Evolutionary conservation across 2,329 filamentous ascomycete genomes (phyloP).

Genomic region (Aureobasidium namibiae): DNA sequence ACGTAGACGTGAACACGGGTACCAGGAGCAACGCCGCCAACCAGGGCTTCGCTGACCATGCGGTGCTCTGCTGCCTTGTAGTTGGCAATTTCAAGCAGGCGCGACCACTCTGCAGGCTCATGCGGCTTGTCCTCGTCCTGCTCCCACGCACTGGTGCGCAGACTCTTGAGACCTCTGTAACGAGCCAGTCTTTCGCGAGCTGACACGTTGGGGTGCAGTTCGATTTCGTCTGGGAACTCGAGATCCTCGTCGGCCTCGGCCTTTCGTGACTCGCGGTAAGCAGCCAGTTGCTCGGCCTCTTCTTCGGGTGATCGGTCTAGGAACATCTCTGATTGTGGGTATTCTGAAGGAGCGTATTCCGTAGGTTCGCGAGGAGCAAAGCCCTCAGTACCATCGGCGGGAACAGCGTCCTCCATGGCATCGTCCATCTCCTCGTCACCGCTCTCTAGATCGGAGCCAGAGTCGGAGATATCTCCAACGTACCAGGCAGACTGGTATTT

Average conservation of each 20-base stretch:
- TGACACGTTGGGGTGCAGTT: constrained; percentile 77
- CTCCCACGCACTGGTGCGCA: constrained; percentile 83
- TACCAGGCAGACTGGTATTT: constrained; percentile 94
- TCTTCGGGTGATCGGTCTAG: constrained; percentile 71
- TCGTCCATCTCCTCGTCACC: constrained; percentile 49
- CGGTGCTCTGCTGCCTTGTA: constrained; percentile 77
- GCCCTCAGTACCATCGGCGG: constrained; percentile 77
- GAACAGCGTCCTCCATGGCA: constrained; percentile 45
- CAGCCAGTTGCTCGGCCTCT: constrained; percentile 71
- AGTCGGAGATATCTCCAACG: constrained; percentile 70
- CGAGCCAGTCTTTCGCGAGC: constrained; percentile 77
- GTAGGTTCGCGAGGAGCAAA: constrained; percentile 45
- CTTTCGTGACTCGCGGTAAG: constrained; percentile 69
- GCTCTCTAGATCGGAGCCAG: constrained; percentile 75
- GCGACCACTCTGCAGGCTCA: constrained; percentile 83
- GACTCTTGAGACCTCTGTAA: constrained; percentile 86
- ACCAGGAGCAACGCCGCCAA: constrained; percentile 79
- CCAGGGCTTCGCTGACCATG: constrained; percentile 69
- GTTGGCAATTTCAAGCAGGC: constrained; percentile 78
- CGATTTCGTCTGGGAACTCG: constrained; percentile 96
- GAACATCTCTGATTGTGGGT: constrained; percentile 90
- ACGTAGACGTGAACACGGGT: constrained; percentile 77
- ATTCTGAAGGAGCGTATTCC: constrained; percentile 68
- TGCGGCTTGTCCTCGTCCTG: constrained; percentile 77
- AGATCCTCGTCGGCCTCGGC: constrained; percentile 81